Evolutionary conservation across 1,284 basidiomycete genomes (phyloP).

Genomic region (Volvariella surrecta): DNA sequence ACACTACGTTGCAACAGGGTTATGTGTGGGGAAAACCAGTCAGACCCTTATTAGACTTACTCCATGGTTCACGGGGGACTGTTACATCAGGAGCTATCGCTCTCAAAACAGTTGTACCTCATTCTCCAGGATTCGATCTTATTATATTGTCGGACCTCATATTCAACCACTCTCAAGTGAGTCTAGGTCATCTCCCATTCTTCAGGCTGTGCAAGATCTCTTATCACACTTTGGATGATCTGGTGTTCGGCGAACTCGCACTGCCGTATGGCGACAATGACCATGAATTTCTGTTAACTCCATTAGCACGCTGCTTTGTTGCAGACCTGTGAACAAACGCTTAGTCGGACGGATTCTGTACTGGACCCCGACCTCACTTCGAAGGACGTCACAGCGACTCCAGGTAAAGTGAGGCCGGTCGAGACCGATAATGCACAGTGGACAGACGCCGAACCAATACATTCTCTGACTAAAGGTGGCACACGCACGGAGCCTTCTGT

Average conservation of each 20-base stretch:
- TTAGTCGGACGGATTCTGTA: slow-evolving; percentile 16
- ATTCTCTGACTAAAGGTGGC: neutral
- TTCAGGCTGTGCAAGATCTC: neutral
- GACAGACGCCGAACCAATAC: neutral
- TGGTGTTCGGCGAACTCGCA: too few relatives aligned
- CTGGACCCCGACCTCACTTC: too few relatives aligned
- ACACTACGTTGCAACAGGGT: slow-evolving; percentile 39
- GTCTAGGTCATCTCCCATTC: too few relatives aligned
- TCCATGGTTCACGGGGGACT: slow-evolving; percentile 15
- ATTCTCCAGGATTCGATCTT: slow-evolving; percentile 52
- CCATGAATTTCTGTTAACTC: slow-evolving; percentile 1
- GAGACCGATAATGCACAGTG: too few relatives aligned
- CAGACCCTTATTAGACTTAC: slow-evolving; percentile 37
- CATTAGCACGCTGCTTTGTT: slow-evolving; percentile 77
- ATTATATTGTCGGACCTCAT: slow-evolving; percentile 90
- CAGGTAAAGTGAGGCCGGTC: too few relatives aligned
- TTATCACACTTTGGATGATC: too few relatives aligned
- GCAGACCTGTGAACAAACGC: slow-evolving; percentile 55
- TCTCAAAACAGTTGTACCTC: too few relatives aligned
- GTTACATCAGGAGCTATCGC: too few relatives aligned
- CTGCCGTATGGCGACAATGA: too few relatives aligned
- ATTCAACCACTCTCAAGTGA: slow-evolving; percentile 80
- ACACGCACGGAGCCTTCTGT: slow-evolving; percentile 36
- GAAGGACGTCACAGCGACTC: too few relatives aligned
- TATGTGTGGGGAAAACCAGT: slow-evolving; percentile 86